A percentile compares a stretch with the other conserved stretches of the same genome.
These are phyloP conservation scores for Sclerotinia minor DNA, from an alignment of 2,329 filamentous ascomycete species.

Conservation along the genomic window DNA sequence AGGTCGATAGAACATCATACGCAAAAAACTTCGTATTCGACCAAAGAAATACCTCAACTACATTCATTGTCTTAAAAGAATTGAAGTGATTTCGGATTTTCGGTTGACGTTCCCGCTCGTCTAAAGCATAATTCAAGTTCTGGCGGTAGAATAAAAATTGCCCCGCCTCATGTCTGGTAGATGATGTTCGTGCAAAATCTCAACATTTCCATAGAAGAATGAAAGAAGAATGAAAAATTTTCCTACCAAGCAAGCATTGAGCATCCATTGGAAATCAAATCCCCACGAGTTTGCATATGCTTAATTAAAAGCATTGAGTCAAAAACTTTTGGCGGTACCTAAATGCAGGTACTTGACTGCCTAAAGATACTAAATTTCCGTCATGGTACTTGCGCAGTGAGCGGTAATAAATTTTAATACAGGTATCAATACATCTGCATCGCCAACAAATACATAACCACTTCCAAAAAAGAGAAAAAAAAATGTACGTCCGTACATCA, in stretches of 20 bases:
- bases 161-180: not conserved
- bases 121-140: not conserved
- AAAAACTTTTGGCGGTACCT: slow-evolving; percentile 9
- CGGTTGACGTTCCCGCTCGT: not conserved
- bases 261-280: too few species aligned
- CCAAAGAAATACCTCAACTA: not conserved
- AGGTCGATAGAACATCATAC: too few species aligned
- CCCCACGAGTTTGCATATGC: slow-evolving; percentile 15
- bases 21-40: not conserved
- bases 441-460: slow-evolving; percentile 18
- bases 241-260: not conserved
- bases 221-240: not conserved
- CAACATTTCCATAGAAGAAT: not conserved
- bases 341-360: slow-evolving; percentile 18
- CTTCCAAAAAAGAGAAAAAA: not conserved
- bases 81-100: not conserved
- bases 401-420: not conserved
- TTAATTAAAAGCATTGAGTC: not conserved
- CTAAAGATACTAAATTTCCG: slow-evolving; percentile 2
- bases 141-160: not conserved
- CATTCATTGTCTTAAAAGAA: not conserved
- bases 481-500: too few species aligned
- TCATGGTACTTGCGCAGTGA: slow-evolving; percentile 3
- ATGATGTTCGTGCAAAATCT: not conserved
- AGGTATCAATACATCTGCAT: slow-evolving; percentile 18